A percentile compares a stretch with the other conserved stretches of the same genome.
phyloP scores from a whole-genome alignment of 176 grass and related monocot species.

The Cenchrus purpureus region DNA sequence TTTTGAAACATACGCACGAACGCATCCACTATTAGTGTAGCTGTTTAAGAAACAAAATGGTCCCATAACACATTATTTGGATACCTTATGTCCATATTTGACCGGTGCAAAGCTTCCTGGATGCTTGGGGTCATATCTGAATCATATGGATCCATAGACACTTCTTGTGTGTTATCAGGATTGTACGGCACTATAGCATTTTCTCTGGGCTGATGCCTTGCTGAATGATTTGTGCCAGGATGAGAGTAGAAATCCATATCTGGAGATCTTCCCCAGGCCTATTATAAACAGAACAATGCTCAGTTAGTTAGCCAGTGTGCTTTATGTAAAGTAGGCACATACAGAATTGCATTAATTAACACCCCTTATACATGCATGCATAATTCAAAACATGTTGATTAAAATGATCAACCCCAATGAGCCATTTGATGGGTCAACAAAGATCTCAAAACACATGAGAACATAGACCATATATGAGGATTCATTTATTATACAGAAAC shows the following conservation, averaged over 20 bases:
- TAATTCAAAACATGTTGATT: neutral
- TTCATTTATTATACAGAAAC: slow-evolving; percentile 5
- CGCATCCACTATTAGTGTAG: neutral
- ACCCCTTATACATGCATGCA: slow-evolving; percentile 7
- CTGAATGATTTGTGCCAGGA: slow-evolving; percentile 53
- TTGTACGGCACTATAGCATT: slow-evolving; percentile 46
- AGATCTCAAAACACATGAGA: neutral
- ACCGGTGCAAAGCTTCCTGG: slow-evolving; percentile 92
- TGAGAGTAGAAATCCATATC: slow-evolving; percentile 70
- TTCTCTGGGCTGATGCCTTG: slow-evolving; percentile 51
- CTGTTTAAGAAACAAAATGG: neutral
- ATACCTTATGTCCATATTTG: slow-evolving; percentile 95
- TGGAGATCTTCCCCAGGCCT: slow-evolving; percentile 58
- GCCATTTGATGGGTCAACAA: neutral
- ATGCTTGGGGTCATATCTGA: slow-evolving; percentile 92
- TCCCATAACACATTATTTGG: neutral
- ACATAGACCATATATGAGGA: neutral
- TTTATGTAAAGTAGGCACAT: slow-evolving; percentile 12
- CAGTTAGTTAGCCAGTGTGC: slow-evolving; percentile 44
- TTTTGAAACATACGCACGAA: slow-evolving; percentile 10
- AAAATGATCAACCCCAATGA: neutral
- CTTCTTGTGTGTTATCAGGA: slow-evolving; percentile 43
- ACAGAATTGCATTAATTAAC: neutral
- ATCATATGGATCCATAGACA: slow-evolving; percentile 58
- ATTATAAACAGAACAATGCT: slow-evolving; percentile 48